A percentile compares a stretch with the other conserved stretches of the same genome.
Conservation (phyloP, 495 filamentous ascomycete species). For the Talaromyces stipitatus region DNA sequence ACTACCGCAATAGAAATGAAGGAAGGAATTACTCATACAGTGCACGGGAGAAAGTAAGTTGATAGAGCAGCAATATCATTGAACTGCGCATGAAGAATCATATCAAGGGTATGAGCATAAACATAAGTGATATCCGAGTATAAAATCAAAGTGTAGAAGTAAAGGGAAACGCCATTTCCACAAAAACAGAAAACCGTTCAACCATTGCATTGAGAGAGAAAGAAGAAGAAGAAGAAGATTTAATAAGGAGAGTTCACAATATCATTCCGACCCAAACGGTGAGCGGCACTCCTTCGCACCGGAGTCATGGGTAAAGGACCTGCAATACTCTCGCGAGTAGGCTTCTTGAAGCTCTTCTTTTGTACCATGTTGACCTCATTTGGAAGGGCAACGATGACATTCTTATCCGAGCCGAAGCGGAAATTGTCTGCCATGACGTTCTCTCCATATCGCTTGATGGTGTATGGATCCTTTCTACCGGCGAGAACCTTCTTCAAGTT, state of each 20-base stretch:
- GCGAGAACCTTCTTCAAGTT: constrained; percentile 77
- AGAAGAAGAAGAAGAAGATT: neutral
- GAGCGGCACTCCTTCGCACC: constrained; percentile 39
- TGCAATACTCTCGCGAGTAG: constrained; percentile 88
- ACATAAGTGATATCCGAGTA: neutral
- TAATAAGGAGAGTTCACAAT: constrained; percentile 84
- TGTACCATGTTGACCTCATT: constrained; percentile 98
- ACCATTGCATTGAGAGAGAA: neutral
- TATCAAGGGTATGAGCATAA: neutral
- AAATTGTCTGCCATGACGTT: constrained; percentile 99
- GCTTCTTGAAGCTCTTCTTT: constrained; percentile 73
- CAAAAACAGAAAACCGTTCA: neutral
- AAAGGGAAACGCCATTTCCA: neutral
- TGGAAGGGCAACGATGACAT: constrained; percentile 91
- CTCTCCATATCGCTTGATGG: constrained; percentile 91
- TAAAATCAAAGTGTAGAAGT: too few relatives aligned
- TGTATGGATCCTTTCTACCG: constrained; percentile 79
- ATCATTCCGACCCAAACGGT: constrained; percentile 60
- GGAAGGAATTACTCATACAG: neutral
- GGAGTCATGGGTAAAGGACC: constrained; percentile 54
- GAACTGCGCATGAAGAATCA: neutral
- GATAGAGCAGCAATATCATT: neutral
- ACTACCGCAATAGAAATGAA: neutral
- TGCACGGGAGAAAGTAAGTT: neutral
- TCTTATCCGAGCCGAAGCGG: constrained; percentile 93